phyloP scores from a whole-genome alignment of 140 eudicot genomes.

The Oenanthe javanica region DNA sequence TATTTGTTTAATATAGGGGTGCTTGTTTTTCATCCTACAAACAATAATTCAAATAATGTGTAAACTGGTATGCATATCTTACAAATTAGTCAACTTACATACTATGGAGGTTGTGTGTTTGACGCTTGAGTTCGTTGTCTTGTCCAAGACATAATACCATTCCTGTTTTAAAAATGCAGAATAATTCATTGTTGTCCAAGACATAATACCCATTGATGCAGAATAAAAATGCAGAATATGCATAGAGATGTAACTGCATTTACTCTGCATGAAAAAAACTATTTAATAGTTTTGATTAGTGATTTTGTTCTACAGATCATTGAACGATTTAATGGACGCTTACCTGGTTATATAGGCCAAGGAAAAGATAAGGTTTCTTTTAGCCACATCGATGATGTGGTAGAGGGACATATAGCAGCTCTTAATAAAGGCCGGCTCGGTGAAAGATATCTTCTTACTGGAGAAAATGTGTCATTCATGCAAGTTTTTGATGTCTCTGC shows the following conservation, averaged over 20 bases:
- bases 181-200: not conserved
- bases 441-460: constrained; percentile 90
- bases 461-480: constrained; percentile 83
- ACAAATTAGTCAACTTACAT: not conserved
- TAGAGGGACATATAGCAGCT: constrained; percentile 76
- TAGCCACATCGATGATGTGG: constrained; percentile 92
- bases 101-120: not conserved
- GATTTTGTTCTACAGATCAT: constrained; percentile 39
- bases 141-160: not conserved
- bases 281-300: not conserved
- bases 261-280: not conserved
- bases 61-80: not conserved
- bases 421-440: constrained; percentile 63
- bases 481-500: constrained; percentile 78
- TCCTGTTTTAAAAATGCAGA: not conserved
- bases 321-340: constrained; percentile 78
- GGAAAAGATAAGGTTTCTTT: constrained; percentile 62
- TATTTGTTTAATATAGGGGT: not conserved
- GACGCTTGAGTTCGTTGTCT: not conserved
- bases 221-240: too few relatives aligned
- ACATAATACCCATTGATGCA: too few relatives aligned
- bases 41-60: not conserved
- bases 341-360: constrained; percentile 76
- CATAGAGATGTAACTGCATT: not conserved
- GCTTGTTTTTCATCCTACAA: not conserved